Base-by-base conservation (phyloP, 2,329 filamentous ascomycete genomes). In the Sarocladium kiliense region DNA sequence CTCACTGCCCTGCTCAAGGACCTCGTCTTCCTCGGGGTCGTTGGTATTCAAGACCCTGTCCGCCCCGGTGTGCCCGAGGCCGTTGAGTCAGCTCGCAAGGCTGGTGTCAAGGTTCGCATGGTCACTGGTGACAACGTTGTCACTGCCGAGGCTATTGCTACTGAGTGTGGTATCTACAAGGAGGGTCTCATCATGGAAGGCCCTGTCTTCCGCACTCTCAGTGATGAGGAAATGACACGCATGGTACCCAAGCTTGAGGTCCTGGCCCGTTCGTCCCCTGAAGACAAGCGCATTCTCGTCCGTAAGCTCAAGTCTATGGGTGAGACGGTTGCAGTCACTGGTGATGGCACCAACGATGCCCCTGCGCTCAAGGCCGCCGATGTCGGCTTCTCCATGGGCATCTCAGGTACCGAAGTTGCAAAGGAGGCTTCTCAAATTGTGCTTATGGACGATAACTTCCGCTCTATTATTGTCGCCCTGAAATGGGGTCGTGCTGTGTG, bases 1-100 rank as follows among this genome's bases (percentile, higher is more conserved):
- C 78, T 86, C 57, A 85, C 80, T 19, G 65, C 80, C 3, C 76
- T 84, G 37, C 73, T 80, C 58, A 7, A 58, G 3, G 62, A 63
- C 41, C 60, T 75, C 44, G 70, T 73, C 12, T 74, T 75, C 57
- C 63, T 77, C 41, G 73, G 72, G 16, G 68, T 75, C 10, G 74
- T 91, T 59, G 85, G 85, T 62, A 87, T 88, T 36, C 82, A 85
- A 55, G 85, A 88, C 63, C 85, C 85, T n/a, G 71, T 88, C 2
- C 79, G 85, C 44, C 72, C 75, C 0, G 82, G 82, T 54, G 85
- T 87, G 1, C 74, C 78, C 1, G 75, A 85, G 41, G 83, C 85
- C 1, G 84, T 88, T 3, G 73, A 74, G 51, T 77, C 81, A 55
- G 87, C 83, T 53, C 81, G 85, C 58, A 75, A 77, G 6, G 85